Evolutionary conservation across 306 rosid species (phyloP).

Genomic region (peach (Prunus persica)): DNA sequence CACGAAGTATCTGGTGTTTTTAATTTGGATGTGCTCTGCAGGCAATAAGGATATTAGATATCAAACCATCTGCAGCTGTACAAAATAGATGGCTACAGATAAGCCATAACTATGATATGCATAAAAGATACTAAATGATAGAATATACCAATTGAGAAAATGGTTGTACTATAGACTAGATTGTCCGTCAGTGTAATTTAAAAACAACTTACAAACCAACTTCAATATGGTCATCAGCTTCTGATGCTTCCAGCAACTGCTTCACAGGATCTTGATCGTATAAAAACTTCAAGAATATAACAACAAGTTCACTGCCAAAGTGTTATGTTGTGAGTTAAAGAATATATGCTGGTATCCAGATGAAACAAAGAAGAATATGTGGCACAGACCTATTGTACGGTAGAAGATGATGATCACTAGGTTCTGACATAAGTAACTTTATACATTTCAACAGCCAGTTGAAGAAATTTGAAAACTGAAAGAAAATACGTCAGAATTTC

Average conservation of each 20-base stretch:
- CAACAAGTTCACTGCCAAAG: conserved; percentile 86
- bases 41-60: neutral
- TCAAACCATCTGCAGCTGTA: neutral
- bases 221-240: conserved; percentile 56
- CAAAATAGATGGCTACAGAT: neutral
- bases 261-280: conserved; percentile 91
- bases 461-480: conserved; percentile 92
- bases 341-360: conserved; percentile 12
- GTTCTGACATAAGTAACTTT: conserved; percentile 85
- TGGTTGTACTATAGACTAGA: conserved; percentile 10
- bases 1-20: neutral
- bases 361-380: conserved; percentile 18
- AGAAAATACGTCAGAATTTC: conserved; percentile 22
- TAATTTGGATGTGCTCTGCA: neutral
- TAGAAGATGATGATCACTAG: conserved; percentile 91
- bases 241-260: conserved; percentile 78
- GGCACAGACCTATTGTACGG: conserved; percentile 71
- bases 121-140: neutral
- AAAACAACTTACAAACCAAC: conserved; percentile 68
- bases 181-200: neutral
- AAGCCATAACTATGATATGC: conserved; percentile 19
- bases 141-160: conserved; percentile 12
- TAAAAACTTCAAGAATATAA: conserved; percentile 81
- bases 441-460: conserved; percentile 95
- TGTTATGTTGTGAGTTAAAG: conserved; percentile 23